Evolutionary conservation across 305 asterid species (phyloP), one percentile per base, ranked within the genome.

Genomic region (Solanum chacoense): DNA sequence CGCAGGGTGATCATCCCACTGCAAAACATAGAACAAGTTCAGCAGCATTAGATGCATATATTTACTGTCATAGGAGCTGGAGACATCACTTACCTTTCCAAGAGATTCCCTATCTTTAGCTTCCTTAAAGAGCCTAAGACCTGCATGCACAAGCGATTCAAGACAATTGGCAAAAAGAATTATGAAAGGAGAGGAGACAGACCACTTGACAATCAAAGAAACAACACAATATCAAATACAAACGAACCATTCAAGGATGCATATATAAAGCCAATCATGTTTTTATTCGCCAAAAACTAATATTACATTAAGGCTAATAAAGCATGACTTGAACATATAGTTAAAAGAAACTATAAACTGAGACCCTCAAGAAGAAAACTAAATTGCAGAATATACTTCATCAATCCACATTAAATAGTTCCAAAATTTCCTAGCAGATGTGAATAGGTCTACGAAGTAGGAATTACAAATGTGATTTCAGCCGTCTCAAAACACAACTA

Each of bases 1-100:
- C 83, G 99, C 99, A 24, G 99, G 99, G 93, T 95, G 98, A 91
- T 96, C 98, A 91, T 95, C 97, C 99, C 98, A 96, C 98, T 95
- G 92, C 89, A 87, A 74, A 88, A 84, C 74, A 91, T 31, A 87
- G 84, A 93, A 88, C 73, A 75, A 28, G 84, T 76, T 89, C 88
- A 92, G 85, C 89, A 74, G 87, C 24, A 69, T 89, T 59, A 63
- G 59, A 78, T 85, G 84, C 84, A 20, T 83, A 85, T 35, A 67
- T 55, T 88, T 37, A 92, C 90, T 74, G 89, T 34, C 80, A 84
- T 34, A 22, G 50, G 50, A 31, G 87, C 75, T 55, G 87, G 87
- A 84, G 50, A 84, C 73, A 84, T 11, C 74, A 91, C 90, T 85
- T 91, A 94, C 99, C 98, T 94, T 95, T 90, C 91, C 92, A 91